phyloP scores from a whole-genome alignment of 179 eudicot genomes.

The Beta corolliflora region DNA sequence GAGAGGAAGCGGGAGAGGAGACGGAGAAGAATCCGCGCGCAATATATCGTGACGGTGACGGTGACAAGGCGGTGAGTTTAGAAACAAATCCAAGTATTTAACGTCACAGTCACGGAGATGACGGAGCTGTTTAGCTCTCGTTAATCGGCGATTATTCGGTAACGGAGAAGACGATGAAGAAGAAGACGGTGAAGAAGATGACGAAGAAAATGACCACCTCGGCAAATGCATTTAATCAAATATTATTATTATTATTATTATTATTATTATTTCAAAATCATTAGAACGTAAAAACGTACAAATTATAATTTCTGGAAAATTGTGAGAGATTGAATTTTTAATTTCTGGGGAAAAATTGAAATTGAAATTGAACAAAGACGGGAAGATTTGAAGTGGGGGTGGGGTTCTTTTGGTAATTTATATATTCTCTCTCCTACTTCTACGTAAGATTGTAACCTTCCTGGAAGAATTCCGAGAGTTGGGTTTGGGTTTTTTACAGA shows the following conservation, averaged over 20 bases:
- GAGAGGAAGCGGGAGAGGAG: conserved; percentile 66
- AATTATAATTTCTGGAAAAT: no score
- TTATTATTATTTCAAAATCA: no score
- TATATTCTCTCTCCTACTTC: no score
- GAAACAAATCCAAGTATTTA: conserved; percentile 37
- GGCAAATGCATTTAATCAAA: conserved; percentile 41
- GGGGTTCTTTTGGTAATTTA: background rate
- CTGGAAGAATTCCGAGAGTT: conserved; percentile 11
- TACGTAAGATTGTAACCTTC: background rate
- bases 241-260: no score
- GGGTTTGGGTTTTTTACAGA: conserved; percentile 17
- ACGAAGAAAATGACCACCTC: conserved; percentile 30
- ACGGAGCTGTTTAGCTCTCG: conserved; percentile 59
- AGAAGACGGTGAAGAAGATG: background rate
- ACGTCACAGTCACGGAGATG: conserved; percentile 43
- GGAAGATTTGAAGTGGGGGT: background rate
- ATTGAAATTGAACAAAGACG: no score
- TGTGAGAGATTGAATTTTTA: no score
- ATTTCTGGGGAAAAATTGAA: background rate
- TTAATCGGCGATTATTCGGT: conserved; percentile 37
- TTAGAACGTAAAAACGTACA: no score
- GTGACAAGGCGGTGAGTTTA: conserved; percentile 15
- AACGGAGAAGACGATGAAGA: conserved; percentile 25
- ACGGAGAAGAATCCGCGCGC: conserved; percentile 35
- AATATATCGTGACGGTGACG: conserved; percentile 1